phyloP scores from a whole-genome alignment of 169 alveolate genomes.

The Plasmodium berghei region DNA sequence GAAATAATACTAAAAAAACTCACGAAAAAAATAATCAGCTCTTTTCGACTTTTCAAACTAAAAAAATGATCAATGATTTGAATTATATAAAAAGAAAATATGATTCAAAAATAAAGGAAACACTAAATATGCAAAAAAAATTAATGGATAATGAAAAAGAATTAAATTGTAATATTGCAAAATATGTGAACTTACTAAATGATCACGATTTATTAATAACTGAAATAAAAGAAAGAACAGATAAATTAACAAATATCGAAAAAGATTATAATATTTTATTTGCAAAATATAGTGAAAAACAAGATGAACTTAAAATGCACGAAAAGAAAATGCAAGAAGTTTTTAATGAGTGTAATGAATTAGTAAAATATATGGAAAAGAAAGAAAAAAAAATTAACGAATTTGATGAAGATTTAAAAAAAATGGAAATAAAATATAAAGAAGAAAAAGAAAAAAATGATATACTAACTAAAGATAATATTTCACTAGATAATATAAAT shows the following conservation, averaged over 20 bases:
- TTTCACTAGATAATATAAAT: slow-evolving; percentile 58
- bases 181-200: slow-evolving; percentile 60
- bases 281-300: slow-evolving; percentile 70
- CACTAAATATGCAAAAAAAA: slow-evolving; percentile 58
- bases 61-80: slow-evolving; percentile 61
- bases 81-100: slow-evolving; percentile 71
- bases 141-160: slow-evolving; percentile 73
- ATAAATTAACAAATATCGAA: slow-evolving; percentile 56
- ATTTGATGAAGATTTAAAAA: slow-evolving; percentile 72
- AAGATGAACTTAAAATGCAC: slow-evolving; percentile 77
- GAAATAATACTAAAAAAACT: background rate
- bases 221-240: slow-evolving; percentile 74
- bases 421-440: slow-evolving; percentile 75
- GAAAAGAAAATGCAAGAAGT: slow-evolving; percentile 73
- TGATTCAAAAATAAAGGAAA: slow-evolving; percentile 73
- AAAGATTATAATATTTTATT: slow-evolving; percentile 65
- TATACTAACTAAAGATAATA: slow-evolving; percentile 69
- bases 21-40: background rate
- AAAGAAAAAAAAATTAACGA: slow-evolving; percentile 75
- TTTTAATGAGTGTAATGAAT: slow-evolving; percentile 75
- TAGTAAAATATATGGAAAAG: slow-evolving; percentile 74
- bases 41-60: slow-evolving; percentile 42
- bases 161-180: slow-evolving; percentile 34
- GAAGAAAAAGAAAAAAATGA: slow-evolving; percentile 77
- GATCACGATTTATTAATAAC: slow-evolving; percentile 70